phyloP scores from a whole-genome alignment of 352 stramenopile genomes.

The Blastocystis sp. region DNA sequence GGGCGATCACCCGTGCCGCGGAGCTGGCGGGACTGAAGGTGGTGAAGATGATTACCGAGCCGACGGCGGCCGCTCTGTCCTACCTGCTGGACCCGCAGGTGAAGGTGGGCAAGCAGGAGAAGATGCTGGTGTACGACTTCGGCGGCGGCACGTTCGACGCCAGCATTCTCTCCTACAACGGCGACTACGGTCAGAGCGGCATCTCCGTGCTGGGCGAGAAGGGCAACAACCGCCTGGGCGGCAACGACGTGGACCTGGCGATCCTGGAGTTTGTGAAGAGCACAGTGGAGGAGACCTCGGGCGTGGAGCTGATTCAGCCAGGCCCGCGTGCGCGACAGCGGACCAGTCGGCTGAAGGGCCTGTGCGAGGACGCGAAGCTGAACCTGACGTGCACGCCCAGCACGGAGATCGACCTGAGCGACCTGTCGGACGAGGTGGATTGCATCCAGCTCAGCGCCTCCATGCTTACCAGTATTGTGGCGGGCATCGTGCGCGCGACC shows the following conservation, averaged over 20 bases:
- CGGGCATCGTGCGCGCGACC: background rate
- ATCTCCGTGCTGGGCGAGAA: conserved; percentile 43
- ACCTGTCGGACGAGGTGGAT: background rate
- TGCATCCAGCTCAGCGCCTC: background rate
- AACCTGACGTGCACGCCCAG: background rate
- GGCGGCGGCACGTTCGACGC: conserved; percentile 45
- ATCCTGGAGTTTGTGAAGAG: conserved; percentile 85
- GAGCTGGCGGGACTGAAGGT: conserved; percentile 6
- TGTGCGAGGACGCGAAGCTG: conserved; percentile 32
- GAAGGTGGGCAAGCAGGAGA: background rate
- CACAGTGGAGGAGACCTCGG: conserved; percentile 90
- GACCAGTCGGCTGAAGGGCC: background rate
- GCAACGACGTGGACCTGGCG: conserved; percentile 77
- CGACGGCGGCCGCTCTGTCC: conserved; percentile 24
- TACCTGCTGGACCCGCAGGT: background rate
- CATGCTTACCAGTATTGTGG: background rate
- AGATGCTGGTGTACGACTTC: conserved; percentile 59
- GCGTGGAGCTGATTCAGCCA: conserved; percentile 81
- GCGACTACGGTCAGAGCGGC: background rate
- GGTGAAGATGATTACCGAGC: conserved; percentile 44
- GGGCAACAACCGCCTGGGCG: conserved; percentile 72
- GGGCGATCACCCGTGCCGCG: conserved; percentile 24
- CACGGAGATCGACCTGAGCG: conserved; percentile 18
- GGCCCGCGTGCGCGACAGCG: background rate
- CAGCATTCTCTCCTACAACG: background rate